phyloP scores from a whole-genome alignment of 192 early-diverging fungal species.

The Podila epigama region DNA sequence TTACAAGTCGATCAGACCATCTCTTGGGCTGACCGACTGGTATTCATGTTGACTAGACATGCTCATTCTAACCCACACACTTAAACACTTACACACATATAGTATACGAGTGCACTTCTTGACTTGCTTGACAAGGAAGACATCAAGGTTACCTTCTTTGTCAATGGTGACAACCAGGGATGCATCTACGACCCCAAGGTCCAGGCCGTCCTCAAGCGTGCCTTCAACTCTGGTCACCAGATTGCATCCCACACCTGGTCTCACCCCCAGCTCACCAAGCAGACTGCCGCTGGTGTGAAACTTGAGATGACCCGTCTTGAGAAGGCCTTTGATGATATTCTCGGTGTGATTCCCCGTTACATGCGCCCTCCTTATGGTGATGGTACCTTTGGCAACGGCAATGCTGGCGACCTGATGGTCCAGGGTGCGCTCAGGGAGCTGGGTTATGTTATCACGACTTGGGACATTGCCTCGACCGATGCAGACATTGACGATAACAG shows the following conservation, averaged over 20 bases:
- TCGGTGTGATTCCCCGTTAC: constrained; percentile 63
- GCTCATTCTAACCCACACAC: not conserved
- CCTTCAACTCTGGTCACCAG: constrained; percentile 64
- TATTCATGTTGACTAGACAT: not conserved
- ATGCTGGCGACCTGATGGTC: constrained; percentile 18
- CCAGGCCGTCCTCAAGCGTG: constrained; percentile 53
- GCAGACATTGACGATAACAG: constrained; percentile 38
- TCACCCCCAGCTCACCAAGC: constrained; percentile 53
- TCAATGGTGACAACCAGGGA: constrained; percentile 58
- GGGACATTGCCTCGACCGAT: constrained; percentile 41
- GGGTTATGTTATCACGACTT: constrained; percentile 40
- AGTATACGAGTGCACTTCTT: constrained; percentile 59
- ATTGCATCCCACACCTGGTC: constrained; percentile 70
- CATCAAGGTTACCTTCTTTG: constrained; percentile 76
- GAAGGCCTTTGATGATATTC: constrained; percentile 53
- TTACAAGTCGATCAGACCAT: not conserved
- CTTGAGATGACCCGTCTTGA: constrained; percentile 58
- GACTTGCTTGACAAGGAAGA: constrained; percentile 56
- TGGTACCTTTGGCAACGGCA: constrained; percentile 25
- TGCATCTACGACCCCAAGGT: constrained; percentile 55
- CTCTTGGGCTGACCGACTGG: not conserved
- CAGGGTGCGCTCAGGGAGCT: constrained; percentile 17
- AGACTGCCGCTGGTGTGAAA: constrained; percentile 48
- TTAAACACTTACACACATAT: constrained; percentile 3
- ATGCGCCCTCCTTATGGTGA: constrained; percentile 68